These are phyloP conservation scores for Coemansia sp. DNA, from an alignment of 192 early-diverging fungal species.

Conservation along the genomic window DNA sequence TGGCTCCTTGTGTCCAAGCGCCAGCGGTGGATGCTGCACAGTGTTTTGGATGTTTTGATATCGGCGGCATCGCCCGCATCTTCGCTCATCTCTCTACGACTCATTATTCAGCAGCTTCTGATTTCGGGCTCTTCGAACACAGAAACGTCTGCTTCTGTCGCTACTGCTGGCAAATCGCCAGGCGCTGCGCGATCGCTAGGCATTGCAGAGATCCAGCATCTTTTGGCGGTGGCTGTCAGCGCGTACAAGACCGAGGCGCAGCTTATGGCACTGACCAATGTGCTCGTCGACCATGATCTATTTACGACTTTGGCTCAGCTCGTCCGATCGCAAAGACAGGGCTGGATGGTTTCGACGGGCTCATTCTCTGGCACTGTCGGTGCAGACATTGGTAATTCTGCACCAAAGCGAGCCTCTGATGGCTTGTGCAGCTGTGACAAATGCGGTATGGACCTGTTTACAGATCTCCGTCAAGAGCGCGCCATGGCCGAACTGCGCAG, in stretches of 20 bases:
- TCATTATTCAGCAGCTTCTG: conserved; percentile 53
- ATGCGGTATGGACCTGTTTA: conserved; percentile 36
- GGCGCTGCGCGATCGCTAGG: conserved; percentile 32
- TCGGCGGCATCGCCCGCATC: conserved; percentile 46
- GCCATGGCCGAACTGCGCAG: conserved; percentile 32
- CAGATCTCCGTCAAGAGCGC: conserved; percentile 34
- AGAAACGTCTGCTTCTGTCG: background rate
- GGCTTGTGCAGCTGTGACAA: conserved; percentile 20
- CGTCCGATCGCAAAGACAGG: conserved; percentile 51
- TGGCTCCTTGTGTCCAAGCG: conserved; percentile 44
- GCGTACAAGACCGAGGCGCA: conserved; percentile 55
- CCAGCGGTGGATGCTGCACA: conserved; percentile 54
- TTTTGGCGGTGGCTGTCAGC: conserved; percentile 47
- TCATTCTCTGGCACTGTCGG: background rate
- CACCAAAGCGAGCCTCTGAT: conserved; percentile 2
- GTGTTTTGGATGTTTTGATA: conserved; percentile 49
- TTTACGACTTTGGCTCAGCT: conserved; percentile 50
- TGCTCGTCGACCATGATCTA: conserved; percentile 51
- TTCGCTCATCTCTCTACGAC: conserved; percentile 46
- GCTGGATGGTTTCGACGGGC: conserved; percentile 31
- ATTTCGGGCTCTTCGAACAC: conserved; percentile 6
- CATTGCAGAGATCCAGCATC: conserved; percentile 49
- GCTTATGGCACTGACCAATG: conserved; percentile 49
- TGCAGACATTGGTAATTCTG: background rate
- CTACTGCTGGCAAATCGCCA: background rate